A percentile compares a stretch with the other conserved stretches of the same genome.
phyloP scores from a whole-genome alignment of 2,329 filamentous ascomycete genomes.

The Coleophoma crateriformis region DNA sequence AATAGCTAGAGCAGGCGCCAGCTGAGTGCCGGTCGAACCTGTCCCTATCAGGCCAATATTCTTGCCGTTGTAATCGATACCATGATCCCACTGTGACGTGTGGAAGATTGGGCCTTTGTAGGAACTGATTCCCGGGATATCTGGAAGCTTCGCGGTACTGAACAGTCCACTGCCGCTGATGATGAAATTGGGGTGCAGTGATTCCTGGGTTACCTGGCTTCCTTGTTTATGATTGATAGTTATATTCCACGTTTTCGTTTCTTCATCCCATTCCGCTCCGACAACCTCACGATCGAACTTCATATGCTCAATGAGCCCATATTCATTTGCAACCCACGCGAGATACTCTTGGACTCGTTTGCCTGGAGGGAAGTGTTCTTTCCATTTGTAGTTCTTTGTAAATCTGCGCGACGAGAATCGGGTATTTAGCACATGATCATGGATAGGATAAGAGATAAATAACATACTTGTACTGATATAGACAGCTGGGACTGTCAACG shows the following conservation, averaged over 20 bases:
- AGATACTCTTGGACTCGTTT: background rate
- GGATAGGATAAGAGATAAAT: too few relatives aligned
- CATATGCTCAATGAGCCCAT: constrained; percentile 27
- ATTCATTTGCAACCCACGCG: background rate
- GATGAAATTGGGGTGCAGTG: background rate
- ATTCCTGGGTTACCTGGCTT: background rate
- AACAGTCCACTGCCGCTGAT: background rate
- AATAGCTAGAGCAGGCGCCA: background rate
- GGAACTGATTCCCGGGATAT: constrained; percentile 1
- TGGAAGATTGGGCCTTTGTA: constrained; percentile 4
- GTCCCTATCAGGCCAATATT: constrained; percentile 1
- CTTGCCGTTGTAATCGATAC: background rate
- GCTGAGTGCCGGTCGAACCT: constrained; percentile 1
- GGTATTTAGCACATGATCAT: too few relatives aligned
- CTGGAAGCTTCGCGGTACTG: background rate
- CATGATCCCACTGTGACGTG: constrained; percentile 2
- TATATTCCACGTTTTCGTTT: constrained; percentile 39
- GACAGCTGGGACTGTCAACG: background rate
- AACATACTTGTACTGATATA: background rate
- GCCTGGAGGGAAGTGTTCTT: background rate
- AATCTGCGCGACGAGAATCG: too few relatives aligned
- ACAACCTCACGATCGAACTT: constrained; percentile 39
- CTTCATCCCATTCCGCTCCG: constrained; percentile 38
- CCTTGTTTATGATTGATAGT: constrained; percentile 28
- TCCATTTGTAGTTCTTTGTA: background rate